Base-by-base conservation (phyloP, 371 early-diverging fungal species). In the Dichotomocladium elegans region DNA sequence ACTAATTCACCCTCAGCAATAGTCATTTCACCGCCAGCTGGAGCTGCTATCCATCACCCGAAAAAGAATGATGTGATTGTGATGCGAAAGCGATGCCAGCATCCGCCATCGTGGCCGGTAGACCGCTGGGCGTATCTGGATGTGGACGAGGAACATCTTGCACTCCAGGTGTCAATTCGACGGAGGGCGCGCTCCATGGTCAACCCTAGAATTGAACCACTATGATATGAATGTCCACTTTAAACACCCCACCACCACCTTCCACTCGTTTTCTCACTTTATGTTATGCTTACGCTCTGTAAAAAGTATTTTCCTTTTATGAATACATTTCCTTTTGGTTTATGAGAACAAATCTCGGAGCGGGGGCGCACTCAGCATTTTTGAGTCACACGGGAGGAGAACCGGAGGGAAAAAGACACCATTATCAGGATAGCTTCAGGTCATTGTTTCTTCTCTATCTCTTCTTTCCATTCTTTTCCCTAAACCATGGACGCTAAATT, bases 141-240 rank as follows among this genome's bases (percentile, higher is more conserved):
- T 22, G 35, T 33, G 5, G 49, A 48, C 3, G 49, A 48, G 12
- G n/a, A 21, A n/a, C n/a, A 26, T 10, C 24, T 34, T 31, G n/a
- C 19, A 34, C 19, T 15, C 19, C 17, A 12, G 2, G 12, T 48
- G n/a, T 48, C 49, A 14, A 33, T 48, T 22, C 49, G 49, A 8
- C 33, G 49, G 26, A 33, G 49, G 12, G 35, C 49, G n/a, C 49
- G 34, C 15, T 48, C 49, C 34, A 48, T 48, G 49, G 21, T 48
- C 31, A 48, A n/a, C 22, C 49, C 49, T 12, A 48, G 31, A 11
- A 48, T 48, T 4, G 31, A 33, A 10, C 49, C 49, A 22, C 31
- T 48, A 37, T 37, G 21, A 37, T 2, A 9, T 15, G 4, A 1
- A 17, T 5, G 8, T 37, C 5, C 19, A 19, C 17, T 34, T 9